Evolutionary conservation across 148 eudicot species (phyloP).

Genomic region (Rhododendron ovatum): DNA sequence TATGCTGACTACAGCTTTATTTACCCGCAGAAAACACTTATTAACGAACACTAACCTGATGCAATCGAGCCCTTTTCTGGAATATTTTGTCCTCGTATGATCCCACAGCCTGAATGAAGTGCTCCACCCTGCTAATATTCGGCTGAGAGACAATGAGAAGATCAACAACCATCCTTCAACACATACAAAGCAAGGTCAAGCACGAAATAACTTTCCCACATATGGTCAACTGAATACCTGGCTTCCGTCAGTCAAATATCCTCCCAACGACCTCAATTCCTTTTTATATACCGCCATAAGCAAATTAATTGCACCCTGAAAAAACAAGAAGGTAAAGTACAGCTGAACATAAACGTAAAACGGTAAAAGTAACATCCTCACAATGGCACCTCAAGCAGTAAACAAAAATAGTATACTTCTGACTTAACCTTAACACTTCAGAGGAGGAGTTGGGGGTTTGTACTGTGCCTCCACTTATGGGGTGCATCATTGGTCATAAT

Average conservation of each 20-base stretch:
- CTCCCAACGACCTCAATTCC: slow-evolving; percentile 68
- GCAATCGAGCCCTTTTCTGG: slow-evolving; percentile 77
- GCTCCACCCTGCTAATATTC: slow-evolving; percentile 66
- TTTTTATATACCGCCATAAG: slow-evolving; percentile 85
- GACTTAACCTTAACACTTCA: not conserved
- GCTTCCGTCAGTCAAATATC: slow-evolving; percentile 85
- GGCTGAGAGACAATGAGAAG: slow-evolving; percentile 43
- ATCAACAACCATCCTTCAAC: not conserved
- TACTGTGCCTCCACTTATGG: not conserved
- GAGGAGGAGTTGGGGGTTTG: not conserved
- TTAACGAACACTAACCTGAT: slow-evolving; percentile 47
- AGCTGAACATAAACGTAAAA: not conserved
- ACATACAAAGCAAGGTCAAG: not conserved
- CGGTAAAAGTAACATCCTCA: not conserved
- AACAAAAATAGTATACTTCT: not conserved
- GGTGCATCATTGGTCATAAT: not conserved
- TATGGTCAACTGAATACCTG: slow-evolving; percentile 48
- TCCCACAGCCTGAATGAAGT: slow-evolving; percentile 93
- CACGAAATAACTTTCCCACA: slow-evolving; percentile 1
- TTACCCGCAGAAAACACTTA: not conserved
- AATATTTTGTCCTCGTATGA: slow-evolving; percentile 88
- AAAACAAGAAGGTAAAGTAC: not conserved
- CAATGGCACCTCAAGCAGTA: not conserved
- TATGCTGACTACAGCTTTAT: not conserved
- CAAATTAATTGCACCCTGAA: slow-evolving; percentile 90